phyloP scores from a whole-genome alignment of 345 rosid genomes.

The Citrus inodora region DNA sequence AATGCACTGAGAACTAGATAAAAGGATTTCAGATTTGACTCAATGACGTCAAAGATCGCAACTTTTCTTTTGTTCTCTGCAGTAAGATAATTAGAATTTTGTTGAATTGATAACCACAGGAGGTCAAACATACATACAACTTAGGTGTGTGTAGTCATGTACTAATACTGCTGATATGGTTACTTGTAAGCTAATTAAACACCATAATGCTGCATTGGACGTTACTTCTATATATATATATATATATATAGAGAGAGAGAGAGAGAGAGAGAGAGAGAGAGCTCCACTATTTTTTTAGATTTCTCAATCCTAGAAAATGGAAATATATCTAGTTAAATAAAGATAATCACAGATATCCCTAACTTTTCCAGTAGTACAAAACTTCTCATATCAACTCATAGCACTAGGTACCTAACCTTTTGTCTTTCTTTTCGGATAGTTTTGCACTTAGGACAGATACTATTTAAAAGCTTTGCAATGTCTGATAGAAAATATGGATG shows the following conservation, averaged over 20 bases:
- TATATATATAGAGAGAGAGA: not conserved
- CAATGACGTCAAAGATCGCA: not conserved
- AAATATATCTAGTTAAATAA: not conserved
- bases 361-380: not conserved
- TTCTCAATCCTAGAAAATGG: constrained; percentile 1
- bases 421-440: constrained; percentile 45
- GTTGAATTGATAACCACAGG: not conserved
- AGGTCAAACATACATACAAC: not conserved
- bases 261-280: not conserved
- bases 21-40: not conserved
- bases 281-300: not conserved
- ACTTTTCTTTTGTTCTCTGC: not conserved
- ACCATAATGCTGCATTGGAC: not conserved
- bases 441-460: constrained; percentile 86
- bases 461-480: constrained; percentile 59
- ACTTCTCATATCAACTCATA: constrained; percentile 8
- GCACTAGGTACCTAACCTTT: constrained; percentile 51
- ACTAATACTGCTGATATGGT: not conserved
- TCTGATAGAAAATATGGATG: constrained; percentile 76
- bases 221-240: not conserved
- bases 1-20: not conserved
- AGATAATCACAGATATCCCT: not conserved
- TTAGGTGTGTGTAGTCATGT: not conserved
- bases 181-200: not conserved
- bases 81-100: not conserved